These are phyloP conservation scores for Rhodamnia rubescens DNA, from an alignment of 345 rosid species.

Conservation along the genomic window DNA sequence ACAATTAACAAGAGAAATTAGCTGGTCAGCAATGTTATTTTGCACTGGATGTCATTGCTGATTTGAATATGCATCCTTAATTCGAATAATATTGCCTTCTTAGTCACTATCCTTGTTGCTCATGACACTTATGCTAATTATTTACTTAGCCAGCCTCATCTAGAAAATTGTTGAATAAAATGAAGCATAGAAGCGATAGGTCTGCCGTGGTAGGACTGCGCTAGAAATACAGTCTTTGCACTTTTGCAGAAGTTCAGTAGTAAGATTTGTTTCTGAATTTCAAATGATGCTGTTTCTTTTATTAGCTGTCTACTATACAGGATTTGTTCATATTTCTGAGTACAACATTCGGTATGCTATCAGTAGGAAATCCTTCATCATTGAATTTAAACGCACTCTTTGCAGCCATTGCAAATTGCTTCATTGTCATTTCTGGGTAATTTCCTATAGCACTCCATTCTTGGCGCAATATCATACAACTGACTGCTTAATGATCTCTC, in stretches of 20 bases:
- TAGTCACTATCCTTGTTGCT: background rate
- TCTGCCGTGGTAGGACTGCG: background rate
- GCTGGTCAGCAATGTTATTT: background rate
- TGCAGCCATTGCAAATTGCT: background rate
- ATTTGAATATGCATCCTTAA: background rate
- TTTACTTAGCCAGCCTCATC: background rate
- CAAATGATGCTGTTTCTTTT: background rate
- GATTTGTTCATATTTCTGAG: background rate
- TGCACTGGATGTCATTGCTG: background rate
- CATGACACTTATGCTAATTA: background rate
- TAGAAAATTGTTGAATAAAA: background rate
- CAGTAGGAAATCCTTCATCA: background rate
- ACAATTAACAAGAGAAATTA: background rate
- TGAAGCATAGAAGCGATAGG: background rate
- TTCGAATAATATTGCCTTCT: background rate
- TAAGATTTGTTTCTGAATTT: background rate
- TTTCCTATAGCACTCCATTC: background rate
- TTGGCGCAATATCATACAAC: background rate
- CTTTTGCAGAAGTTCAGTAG: background rate
- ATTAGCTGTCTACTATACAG: background rate
- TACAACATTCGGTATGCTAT: background rate
- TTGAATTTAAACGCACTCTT: background rate
- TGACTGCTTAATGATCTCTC: background rate
- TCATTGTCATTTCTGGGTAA: background rate
- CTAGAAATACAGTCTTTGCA: background rate